Percentiles rank a stretch among this genome's conserved stretches.
These are phyloP conservation scores for Talaromyces marneffei DNA, from an alignment of 2,329 filamentous ascomycete genomes.

Conservation along the genomic window DNA sequence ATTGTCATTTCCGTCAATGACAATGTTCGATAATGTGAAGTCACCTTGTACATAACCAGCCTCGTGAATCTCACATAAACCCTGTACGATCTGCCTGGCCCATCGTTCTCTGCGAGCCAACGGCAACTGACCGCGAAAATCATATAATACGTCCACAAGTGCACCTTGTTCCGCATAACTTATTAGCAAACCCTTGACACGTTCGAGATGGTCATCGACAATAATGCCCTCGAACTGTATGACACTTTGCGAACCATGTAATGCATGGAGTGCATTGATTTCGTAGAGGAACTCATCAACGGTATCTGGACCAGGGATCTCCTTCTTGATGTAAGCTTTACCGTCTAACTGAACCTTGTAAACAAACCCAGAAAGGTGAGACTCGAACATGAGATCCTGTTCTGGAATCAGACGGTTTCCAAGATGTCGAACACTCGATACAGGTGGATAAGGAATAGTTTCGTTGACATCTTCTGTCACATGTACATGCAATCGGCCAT, in stretches of 20 bases:
- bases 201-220: conserved; percentile 66
- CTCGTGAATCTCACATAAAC: conserved; percentile 88
- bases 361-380: conserved; percentile 93
- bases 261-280: conserved; percentile 81
- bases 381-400: conserved; percentile 73
- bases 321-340: conserved; percentile 82
- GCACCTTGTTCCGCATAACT: conserved; percentile 81
- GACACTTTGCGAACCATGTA: conserved; percentile 67
- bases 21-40: conserved; percentile 95
- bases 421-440: conserved; percentile 69
- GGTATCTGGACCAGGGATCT: conserved; percentile 91
- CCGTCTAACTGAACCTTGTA: conserved; percentile 77
- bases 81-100: conserved; percentile 85
- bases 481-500: conserved; percentile 86
- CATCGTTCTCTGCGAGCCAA: conserved; percentile 77
- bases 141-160: conserved; percentile 85
- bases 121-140: conserved; percentile 56
- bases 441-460: conserved; percentile 77
- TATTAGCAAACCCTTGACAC: conserved; percentile 84
- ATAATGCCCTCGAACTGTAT: conserved; percentile 84
- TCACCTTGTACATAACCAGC: conserved; percentile 95
- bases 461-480: conserved; percentile 97
- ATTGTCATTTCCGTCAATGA: conserved; percentile 75
- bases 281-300: conserved; percentile 97
- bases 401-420: conserved; percentile 54